Evolutionary conservation across 2,329 filamentous ascomycete species (phyloP), one percentile per base, ranked within the genome.

Genomic region (Pseudogymnoascus sp.): DNA sequence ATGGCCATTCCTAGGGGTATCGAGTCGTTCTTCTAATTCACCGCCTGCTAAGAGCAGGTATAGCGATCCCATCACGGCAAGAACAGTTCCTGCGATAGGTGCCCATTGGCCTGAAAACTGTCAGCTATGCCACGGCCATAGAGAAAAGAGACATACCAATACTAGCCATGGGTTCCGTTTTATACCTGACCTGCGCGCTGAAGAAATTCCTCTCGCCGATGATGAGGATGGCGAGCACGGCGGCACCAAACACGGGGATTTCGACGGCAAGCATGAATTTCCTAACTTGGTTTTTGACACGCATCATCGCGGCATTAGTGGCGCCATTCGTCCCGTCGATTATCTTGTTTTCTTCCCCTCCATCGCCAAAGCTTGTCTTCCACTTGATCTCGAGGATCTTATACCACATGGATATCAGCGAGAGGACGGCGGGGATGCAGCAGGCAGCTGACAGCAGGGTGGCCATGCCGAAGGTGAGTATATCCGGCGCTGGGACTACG

Each of bases 131-230:
- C 21, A 64, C 50, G 21, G 62, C 23, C 10, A 64, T 4, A n/a
- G 21, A 60, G 4, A 62, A 59, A 62, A 59, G 23, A 14, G 4
- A 74, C 79, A 67, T 73, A 84, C 84, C 85, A 59, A 89, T 78
- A 65, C 81, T 86, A 4, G 77, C 76, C 61, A 89, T 83, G 0
- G 85, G 84, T 65, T 89, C 87, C 0, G 83, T 88, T 65, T 86
- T 78, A 64, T 83, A 86, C 0, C 66, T 68, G 3, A 89, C 76
- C 63, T 82, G 83, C 0, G 62, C 18, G 59, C 83, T 88, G 67
- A 79, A 88, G 66, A 89, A 85, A 67, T 89, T 89, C 34, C 78
- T 77, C 72, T 89, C 87, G 0, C 87, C 87, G 0, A 85, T 72
- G 3, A 86, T 75, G 3, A 89, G 74, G 4, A 89, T 83, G 1